Base-by-base conservation (phyloP, 2,329 filamentous ascomycete genomes). In the Fusarium sacchari region DNA sequence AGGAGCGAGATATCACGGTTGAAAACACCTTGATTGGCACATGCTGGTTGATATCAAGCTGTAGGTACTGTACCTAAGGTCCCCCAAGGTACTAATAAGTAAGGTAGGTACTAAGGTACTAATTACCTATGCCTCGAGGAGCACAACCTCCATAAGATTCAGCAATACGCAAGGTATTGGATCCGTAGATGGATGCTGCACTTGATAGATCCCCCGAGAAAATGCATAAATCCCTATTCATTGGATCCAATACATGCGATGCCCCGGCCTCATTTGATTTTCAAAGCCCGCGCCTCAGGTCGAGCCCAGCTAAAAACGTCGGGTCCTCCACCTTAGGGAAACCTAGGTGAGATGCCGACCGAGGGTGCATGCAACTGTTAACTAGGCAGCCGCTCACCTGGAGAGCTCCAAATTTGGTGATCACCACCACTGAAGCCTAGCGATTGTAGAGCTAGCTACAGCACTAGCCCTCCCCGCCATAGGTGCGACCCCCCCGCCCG, bases 221-320 rank as follows among this genome's bases (percentile, higher is more conserved):
- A 61, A 67, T 30, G 57, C 12, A 49, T 43, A 43, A 30, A 57
- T 59, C 32, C 24, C 50, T 28, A 40, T 56, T 24, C 4, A 30
- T n/a, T n/a, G n/a, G n/a, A n/a, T 22, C 49, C n/a, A 36, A 26
- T 61, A 37, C 36, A 18, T 36, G 42, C 28, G 39, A 32, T 72
- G 57, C 60, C 72, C 72, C 62, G 70, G 67, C 72, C 68, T 71
- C 68, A 36, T 36, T 34, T 49, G 30, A 30, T 61, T 64, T 62
- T 63, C 57, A 67, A 67, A 47, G 46, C 39, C 61, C 26, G 49
- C 24, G 44, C 40, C 53, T 65, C 43, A 28, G 43, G 24, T 28
- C 50, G 18, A 44, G 37, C 30, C 22, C 47, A 50, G 47, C 30
- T 34, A 50, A 50, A 24, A 24, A 20, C 22, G 30, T n/a, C n/a